phyloP scores from a whole-genome alignment of 2,329 filamentous ascomycete species.

The Botrytis fabae region DNA sequence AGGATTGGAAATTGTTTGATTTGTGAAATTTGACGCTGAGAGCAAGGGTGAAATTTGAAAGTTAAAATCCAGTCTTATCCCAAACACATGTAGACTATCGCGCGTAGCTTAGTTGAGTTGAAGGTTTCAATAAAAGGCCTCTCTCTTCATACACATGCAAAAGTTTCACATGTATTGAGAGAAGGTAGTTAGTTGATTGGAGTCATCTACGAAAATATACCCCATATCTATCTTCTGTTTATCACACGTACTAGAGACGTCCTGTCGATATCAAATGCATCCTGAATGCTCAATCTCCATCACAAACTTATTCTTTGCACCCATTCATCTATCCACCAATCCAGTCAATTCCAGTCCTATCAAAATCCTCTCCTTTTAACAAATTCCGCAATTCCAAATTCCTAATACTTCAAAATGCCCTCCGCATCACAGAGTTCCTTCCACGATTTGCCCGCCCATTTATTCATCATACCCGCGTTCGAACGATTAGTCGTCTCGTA shows the following conservation, averaged over 20 bases:
- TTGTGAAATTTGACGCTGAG: neutral
- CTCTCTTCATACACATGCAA: neutral
- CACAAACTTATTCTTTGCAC: neutral
- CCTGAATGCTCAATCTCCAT: neutral
- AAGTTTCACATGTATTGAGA: neutral
- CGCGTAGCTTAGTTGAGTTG: rapidly evolving
- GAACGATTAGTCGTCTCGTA: neutral
- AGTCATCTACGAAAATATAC: neutral
- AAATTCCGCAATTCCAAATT: neutral
- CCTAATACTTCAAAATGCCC: neutral
- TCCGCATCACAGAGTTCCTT: neutral
- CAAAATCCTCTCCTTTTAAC: neutral
- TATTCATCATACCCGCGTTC: neutral
- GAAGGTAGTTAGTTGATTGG: neutral
- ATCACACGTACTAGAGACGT: neutral
- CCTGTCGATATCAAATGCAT: neutral
- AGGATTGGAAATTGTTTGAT: neutral
- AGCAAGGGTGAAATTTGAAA: neutral
- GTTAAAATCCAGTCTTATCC: neutral
- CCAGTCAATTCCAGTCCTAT: neutral
- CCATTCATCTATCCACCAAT: neutral
- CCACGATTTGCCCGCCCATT: neutral
- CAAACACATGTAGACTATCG: neutral
- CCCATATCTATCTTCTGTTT: neutral
- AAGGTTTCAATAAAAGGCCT: neutral